Evolutionary conservation across 768 basidiomycete genomes (phyloP), one percentile per base, ranked within the genome.

Genomic region (Leucosporidium yakuticum): DNA sequence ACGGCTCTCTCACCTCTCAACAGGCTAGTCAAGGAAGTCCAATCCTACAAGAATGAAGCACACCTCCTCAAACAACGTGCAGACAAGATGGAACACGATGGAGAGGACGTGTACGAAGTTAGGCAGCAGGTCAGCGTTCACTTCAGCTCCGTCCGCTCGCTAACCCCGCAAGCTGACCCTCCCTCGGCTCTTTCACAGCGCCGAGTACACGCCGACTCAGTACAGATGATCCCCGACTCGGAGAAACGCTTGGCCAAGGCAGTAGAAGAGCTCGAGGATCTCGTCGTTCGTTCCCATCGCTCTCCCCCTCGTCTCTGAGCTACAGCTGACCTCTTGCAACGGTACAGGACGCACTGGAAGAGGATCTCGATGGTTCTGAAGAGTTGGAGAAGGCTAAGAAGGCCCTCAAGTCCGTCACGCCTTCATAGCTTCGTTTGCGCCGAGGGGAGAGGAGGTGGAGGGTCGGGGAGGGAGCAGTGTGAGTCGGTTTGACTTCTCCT

Each of bases 221-320:
- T 84, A 69, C 90, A 85, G 82, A 90, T 94, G 90, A 83, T 91
- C 67, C 79, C 79, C 60, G 89, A 91, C 76, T 83, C 86, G 27
- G 79, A 81, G 64, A 82, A 77, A 63, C 83, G 88, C 57, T 80
- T 90, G n/a, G 84, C 81, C 57, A 84, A 82, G 74, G 86, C 85
- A 39, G 81, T 81, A 36, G 85, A 80, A 64, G 88, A 88, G 64
- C 81, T 93, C 67, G 80, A 82, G 70, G 83, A 84, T 66, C 79
- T 90, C 56, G 77, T 90, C 62, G 91, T 93, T 77, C 69, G 89
- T 85, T 25, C 31, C 23, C 1, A 21, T 5, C 31, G 5, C 14
- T 2, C 61, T 2, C 29, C 20, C n/a, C 21, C 20, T 3, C 48
- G 47, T 47, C 23, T 12, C 2, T 4, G 25, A 8, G 27, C 21